Evolutionary conservation across 2,329 filamentous ascomycete genomes (phyloP).

Genomic region (Neopestalotiopsis sp.): DNA sequence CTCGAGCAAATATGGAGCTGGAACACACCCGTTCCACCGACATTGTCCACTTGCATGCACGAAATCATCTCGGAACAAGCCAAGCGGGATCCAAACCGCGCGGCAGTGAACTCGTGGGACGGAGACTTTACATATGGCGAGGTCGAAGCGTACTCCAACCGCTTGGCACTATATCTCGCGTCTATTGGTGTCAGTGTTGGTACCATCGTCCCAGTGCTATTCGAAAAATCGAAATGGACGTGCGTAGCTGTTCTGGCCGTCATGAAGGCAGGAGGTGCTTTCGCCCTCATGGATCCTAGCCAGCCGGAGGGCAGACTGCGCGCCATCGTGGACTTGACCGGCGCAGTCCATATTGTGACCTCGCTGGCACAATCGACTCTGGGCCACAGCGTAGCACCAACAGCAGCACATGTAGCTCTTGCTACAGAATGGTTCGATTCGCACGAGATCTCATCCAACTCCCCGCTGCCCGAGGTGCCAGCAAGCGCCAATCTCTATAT

Average conservation of each 20-base stretch:
- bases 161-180: constrained; percentile 45
- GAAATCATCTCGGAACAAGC: constrained; percentile 49
- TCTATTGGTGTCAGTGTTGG: constrained; percentile 42
- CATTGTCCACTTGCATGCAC: constrained; percentile 50
- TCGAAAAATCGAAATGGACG: constrained; percentile 55
- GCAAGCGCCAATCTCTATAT: constrained; percentile 53
- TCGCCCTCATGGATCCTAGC: constrained; percentile 51
- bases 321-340: constrained; percentile 49
- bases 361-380: constrained; percentile 44
- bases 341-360: constrained; percentile 44
- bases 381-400: constrained; percentile 41
- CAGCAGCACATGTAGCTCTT: constrained; percentile 38
- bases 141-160: constrained; percentile 46
- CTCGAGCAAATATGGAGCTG: constrained; percentile 51
- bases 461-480: constrained; percentile 44
- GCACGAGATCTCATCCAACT: constrained; percentile 24
- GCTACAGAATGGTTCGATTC: constrained; percentile 32
- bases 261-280: constrained; percentile 54
- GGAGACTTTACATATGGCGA: constrained; percentile 51
- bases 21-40: constrained; percentile 47
- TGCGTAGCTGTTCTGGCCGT: constrained; percentile 49
- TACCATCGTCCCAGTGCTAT: constrained; percentile 53
- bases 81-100: constrained; percentile 39
- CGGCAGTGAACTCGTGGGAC: constrained; percentile 56
- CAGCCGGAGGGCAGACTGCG: constrained; percentile 50